A percentile compares a stretch with the other conserved stretches of the same genome.
phyloP scores from a whole-genome alignment of 805 yeast genomes.

The Yarrowia yakushimensis region DNA sequence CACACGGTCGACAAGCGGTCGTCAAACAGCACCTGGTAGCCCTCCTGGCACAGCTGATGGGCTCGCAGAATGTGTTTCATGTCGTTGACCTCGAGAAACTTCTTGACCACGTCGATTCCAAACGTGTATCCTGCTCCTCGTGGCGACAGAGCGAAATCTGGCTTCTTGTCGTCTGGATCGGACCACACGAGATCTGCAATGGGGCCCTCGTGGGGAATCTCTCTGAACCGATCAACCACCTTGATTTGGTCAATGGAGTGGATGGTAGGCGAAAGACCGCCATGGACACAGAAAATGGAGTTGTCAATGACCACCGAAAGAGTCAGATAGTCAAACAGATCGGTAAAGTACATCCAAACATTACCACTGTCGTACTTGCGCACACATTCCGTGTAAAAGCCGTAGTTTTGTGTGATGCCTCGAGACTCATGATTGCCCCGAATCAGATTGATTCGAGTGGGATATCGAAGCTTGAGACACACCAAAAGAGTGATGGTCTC shows the following conservation, averaged over 20 bases:
- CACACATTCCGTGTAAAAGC: slow-evolving; percentile 91
- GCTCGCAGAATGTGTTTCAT: slow-evolving; percentile 86
- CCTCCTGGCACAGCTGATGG: slow-evolving; percentile 95
- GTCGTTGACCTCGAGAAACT: slow-evolving; percentile 72
- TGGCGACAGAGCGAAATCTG: slow-evolving; percentile 82
- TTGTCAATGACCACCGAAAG: slow-evolving; percentile 87
- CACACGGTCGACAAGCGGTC: slow-evolving; percentile 94
- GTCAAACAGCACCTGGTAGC: slow-evolving; percentile 85
- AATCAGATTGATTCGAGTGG: slow-evolving; percentile 72
- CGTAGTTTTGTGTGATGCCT: slow-evolving; percentile 95
- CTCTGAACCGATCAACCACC: slow-evolving; percentile 85
- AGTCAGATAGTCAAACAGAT: slow-evolving; percentile 85
- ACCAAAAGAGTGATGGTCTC: slow-evolving; percentile 86
- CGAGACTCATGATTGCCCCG: slow-evolving; percentile 97
- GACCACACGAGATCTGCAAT: slow-evolving; percentile 99
- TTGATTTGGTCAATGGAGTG: slow-evolving; percentile 90
- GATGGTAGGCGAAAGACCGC: slow-evolving; percentile 92
- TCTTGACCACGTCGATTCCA: slow-evolving; percentile 85
- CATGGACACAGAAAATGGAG: slow-evolving; percentile 90
- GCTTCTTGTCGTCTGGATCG: slow-evolving; percentile 83
- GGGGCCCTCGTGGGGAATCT: slow-evolving; percentile 98
- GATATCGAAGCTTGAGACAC: slow-evolving; percentile 82
- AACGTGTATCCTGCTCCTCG: slow-evolving; percentile 98
- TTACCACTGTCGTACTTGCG: slow-evolving; percentile 77
- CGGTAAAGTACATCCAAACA: slow-evolving; percentile 89